phyloP scores from a whole-genome alignment of 805 yeast genomes.

The Cyberlindnera mississippiensis region DNA sequence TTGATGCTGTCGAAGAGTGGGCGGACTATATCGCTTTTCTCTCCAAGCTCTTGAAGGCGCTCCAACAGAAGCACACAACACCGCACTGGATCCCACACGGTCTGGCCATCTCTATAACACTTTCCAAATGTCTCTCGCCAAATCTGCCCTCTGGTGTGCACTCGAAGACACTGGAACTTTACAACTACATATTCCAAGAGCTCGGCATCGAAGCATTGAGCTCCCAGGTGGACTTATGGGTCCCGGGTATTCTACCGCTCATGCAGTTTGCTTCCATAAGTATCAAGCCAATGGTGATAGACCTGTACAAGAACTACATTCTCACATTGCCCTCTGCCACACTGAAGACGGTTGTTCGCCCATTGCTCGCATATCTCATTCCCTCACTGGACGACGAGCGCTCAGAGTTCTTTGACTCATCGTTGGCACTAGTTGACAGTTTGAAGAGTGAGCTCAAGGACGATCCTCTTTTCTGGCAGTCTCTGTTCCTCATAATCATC shows the following conservation, averaged over 20 bases:
- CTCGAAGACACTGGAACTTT: slow-evolving; percentile 77
- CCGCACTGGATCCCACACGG: slow-evolving; percentile 64
- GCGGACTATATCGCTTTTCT: slow-evolving; percentile 94
- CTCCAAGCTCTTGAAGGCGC: slow-evolving; percentile 70
- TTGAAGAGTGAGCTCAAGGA: slow-evolving; percentile 55
- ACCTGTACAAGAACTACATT: slow-evolving; percentile 53
- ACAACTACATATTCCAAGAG: slow-evolving; percentile 62
- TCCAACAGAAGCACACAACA: slow-evolving; percentile 42
- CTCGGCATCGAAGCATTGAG: slow-evolving; percentile 55
- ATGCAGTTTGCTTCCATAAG: slow-evolving; percentile 86
- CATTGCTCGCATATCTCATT: slow-evolving; percentile 67
- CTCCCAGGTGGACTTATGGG: slow-evolving; percentile 65
- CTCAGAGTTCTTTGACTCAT: slow-evolving; percentile 69
- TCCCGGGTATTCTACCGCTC: slow-evolving; percentile 88
- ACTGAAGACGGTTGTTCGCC: slow-evolving; percentile 56
- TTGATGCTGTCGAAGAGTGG: slow-evolving; percentile 91
- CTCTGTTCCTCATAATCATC: slow-evolving; percentile 68
- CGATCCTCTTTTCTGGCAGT: slow-evolving; percentile 83
- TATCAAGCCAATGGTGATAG: slow-evolving; percentile 74
- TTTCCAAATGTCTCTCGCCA: slow-evolving; percentile 78
- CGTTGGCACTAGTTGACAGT: slow-evolving; percentile 54
- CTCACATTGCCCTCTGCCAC: slow-evolving; percentile 46
- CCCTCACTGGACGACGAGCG: slow-evolving; percentile 94
- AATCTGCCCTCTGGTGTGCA: slow-evolving; percentile 94
- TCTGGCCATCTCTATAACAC: slow-evolving; percentile 59